Evolutionary conservation across 164 flowering plant species (phyloP).

Genomic region (Liquidambar formosana): DNA sequence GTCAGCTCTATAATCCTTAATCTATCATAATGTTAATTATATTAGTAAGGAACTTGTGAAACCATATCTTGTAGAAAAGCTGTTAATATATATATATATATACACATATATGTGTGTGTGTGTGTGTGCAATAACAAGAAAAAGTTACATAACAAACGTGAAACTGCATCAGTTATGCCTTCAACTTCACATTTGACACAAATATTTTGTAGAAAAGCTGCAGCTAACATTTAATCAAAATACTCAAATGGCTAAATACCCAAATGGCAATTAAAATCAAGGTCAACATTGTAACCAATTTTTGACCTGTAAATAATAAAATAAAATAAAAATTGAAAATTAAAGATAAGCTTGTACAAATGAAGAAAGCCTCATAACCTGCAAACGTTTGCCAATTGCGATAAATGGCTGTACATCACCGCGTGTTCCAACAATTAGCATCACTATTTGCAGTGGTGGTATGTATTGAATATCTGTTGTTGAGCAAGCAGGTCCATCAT

Average conservation of each 20-base stretch:
- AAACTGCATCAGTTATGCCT: background rate
- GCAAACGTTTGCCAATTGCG: slow-evolving; percentile 92
- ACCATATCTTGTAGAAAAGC: background rate
- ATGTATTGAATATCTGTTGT: slow-evolving; percentile 57
- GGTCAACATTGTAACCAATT: background rate
- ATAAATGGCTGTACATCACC: slow-evolving; percentile 98
- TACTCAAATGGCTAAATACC: background rate
- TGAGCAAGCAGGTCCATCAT: slow-evolving; percentile 60
- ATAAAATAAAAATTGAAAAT: slow-evolving; percentile 3
- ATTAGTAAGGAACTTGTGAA: background rate
- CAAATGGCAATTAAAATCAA: background rate
- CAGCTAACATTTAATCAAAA: background rate
- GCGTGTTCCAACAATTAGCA: slow-evolving; percentile 96
- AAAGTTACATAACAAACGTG: background rate
- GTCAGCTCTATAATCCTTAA: too few species aligned
- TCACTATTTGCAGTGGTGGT: slow-evolving; percentile 87
- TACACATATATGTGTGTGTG: too few species aligned
- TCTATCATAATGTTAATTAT: background rate
- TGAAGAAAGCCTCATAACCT: slow-evolving; percentile 43
- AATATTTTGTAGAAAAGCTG: background rate
- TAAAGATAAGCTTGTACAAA: slow-evolving; percentile 1
- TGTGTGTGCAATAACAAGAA: background rate
- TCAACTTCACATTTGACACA: background rate
- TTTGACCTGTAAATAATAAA: background rate
- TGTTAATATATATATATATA: background rate